Base-by-base conservation (phyloP, 306 rosid genomes). In the Begonia fuchsioides region DNA sequence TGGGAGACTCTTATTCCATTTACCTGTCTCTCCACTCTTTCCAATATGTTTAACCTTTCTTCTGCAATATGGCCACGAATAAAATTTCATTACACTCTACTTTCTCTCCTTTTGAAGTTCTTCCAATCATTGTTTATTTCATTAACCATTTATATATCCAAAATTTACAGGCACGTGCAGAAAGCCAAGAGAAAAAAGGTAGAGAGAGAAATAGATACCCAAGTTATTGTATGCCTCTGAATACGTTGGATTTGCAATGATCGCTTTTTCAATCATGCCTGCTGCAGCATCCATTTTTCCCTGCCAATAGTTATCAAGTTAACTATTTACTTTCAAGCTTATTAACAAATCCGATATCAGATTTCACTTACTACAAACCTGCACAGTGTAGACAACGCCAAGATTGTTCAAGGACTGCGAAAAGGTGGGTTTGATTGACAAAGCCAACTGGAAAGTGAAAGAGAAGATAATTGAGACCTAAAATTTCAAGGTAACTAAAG, bases 231-330 rank as follows among this genome's bases (percentile, higher is more conserved):
- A 92, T 12, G 98, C 98, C 67, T 92, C 98, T 32, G 96, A 94
- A 64, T 92, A 92, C 52, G 98, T 82, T 8, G 98, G 98, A 73
- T 85, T 92, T 58, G 96, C 98, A 57, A 75, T 44, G 67, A 92
- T 92, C 43, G 98, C 96, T 71, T 92, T 92, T 76, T 92, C 98
- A 54, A 92, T 92, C 98, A 92, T 85, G 70, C 72, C 85, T 52
- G 96, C 96, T 14, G 98, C 98, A 62, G 94, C 84, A 55, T 92
- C 98, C 83, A 92, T 82, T 78, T 92, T 92, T 44, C 98, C 98
- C 98, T 92, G 87, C 50, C 59, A 70, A 75, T 52, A 32, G 58
- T 15, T 62, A 38, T 52, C 53, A 72, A 16, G 44, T 52, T 47
- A 56, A 32, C 64, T 50, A 60, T 48, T 50, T 17, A 66, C 65